Conservation (phyloP, 2,329 filamentous ascomycete species). For the Pseudodiploospora longispora region DNA sequence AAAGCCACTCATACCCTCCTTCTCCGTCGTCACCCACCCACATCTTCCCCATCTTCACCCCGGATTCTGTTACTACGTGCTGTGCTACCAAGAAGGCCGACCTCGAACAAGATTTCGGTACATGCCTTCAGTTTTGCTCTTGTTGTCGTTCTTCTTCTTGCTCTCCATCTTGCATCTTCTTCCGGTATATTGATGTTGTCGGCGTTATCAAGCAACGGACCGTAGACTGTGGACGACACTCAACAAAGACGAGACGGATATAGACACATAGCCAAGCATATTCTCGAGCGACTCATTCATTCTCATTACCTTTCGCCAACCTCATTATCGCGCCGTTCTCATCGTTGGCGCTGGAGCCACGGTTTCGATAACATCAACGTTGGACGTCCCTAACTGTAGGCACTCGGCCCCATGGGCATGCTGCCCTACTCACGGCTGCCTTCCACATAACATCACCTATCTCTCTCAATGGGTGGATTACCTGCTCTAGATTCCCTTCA, state of each 20-base stretch:
- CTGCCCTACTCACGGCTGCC: constrained; percentile 1
- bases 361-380: neutral
- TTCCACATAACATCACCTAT: neutral
- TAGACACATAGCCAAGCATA: no score
- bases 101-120: neutral
- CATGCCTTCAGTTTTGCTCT: neutral
- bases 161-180: neutral
- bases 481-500: constrained; percentile 41
- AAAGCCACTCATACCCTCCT: constrained; percentile 16
- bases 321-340: no score
- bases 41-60: constrained; percentile 8
- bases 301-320: no score
- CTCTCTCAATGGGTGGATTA: constrained; percentile 49
- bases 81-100: neutral
- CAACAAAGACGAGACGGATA: no score
- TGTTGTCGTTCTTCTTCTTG: neutral
- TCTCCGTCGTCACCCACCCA: constrained; percentile 3
- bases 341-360: no score
- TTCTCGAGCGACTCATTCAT: no score
- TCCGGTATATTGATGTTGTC: neutral
- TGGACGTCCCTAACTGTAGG: neutral
- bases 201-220: no score
- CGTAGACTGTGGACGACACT: no score
- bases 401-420: constrained; percentile 7
- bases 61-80: constrained; percentile 5